Base-by-base conservation (phyloP, 1,139 yeast species). In the Geotrichum australiense region DNA sequence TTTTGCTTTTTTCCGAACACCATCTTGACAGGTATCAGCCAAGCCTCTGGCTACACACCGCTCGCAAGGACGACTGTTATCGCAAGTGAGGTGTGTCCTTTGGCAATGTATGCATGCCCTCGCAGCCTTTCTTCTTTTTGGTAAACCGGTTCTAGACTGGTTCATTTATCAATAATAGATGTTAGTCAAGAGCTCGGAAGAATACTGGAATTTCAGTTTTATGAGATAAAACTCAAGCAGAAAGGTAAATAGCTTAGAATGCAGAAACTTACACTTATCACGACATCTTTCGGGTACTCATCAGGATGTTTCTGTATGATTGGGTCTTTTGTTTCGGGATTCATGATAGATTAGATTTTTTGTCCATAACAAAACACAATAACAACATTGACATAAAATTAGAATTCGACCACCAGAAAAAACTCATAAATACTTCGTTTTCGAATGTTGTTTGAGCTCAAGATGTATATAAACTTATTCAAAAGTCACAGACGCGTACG, bases 91-190 rank as follows among this genome's bases (percentile, higher is more conserved):
- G 60, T 89, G 97, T 1, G 94, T 84, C 53, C 75, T 76, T 48
- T 87, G 87, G 58, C 97, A 89, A 62, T 86, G 93, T 40, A 76
- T 76, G 54, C 97, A 89, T n/a, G 97, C 96, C 46, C 94, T 69
- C 8, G 80, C 70, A 0, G 91, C 85, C 60, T 86, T 86, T 50
- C 63, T 66, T 37, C 74, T 63, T 38, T 58, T 59, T 21, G 62
- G 57, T 26, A 47, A 43, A 36, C 48, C 52, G 16, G 48, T 48
- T 23, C 45, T 35, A 23, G 47, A 52, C 45, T 26, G 12, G 18
- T 19, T 14, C 6, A 37, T 5, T 10, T 15, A n/a, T 10, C 5
- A 15, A 22, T 3, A 26, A 19, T 6, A 16, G 33, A 16, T 26
- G 14, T 26, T 22, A n/a, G n/a, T n/a, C 19, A 11, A n/a, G 29